Evolutionary conservation across 176 grass and related monocot genomes (phyloP).

Genomic region (Raddia distichophylla): DNA sequence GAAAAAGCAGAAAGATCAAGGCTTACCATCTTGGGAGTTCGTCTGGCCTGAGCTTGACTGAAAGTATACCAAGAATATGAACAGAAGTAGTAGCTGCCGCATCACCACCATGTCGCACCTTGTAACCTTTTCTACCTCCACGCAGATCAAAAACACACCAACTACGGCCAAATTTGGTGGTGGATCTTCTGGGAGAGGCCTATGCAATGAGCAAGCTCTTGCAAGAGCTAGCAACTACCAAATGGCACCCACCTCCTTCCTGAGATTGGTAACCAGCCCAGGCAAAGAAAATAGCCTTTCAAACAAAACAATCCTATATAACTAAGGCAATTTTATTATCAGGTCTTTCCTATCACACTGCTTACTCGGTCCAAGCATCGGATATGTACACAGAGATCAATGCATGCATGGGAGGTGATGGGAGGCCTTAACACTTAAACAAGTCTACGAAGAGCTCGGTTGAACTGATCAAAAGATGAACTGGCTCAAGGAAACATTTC

Average conservation of each 20-base stretch:
- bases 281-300: constrained; percentile 29
- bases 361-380: constrained; percentile 43
- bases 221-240: constrained; percentile 25
- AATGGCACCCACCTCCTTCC: constrained; percentile 15
- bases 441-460: constrained; percentile 4
- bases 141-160: not conserved
- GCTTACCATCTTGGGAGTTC: constrained; percentile 79
- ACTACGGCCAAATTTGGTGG: not conserved
- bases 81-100: constrained; percentile 51
- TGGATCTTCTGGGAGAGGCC: constrained; percentile 21
- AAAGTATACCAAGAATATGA: constrained; percentile 52
- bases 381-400: constrained; percentile 20
- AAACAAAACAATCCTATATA: constrained; percentile 32
- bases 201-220: constrained; percentile 25
- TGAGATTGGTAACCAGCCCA: constrained; percentile 32
- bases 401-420: not conserved
- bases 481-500: not conserved
- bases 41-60: constrained; percentile 49
- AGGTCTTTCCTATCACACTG: not conserved
- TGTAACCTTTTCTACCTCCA: not conserved
- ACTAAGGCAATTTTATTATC: not conserved
- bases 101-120: constrained; percentile 23
- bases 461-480: constrained; percentile 51
- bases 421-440: constrained; percentile 26
- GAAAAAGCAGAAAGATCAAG: constrained; percentile 22